Percentiles rank a stretch among this genome's conserved stretches.
These are phyloP conservation scores for Metschnikowia dekortorum DNA, from an alignment of 805 yeast genomes.

Conservation along the genomic window DNA sequence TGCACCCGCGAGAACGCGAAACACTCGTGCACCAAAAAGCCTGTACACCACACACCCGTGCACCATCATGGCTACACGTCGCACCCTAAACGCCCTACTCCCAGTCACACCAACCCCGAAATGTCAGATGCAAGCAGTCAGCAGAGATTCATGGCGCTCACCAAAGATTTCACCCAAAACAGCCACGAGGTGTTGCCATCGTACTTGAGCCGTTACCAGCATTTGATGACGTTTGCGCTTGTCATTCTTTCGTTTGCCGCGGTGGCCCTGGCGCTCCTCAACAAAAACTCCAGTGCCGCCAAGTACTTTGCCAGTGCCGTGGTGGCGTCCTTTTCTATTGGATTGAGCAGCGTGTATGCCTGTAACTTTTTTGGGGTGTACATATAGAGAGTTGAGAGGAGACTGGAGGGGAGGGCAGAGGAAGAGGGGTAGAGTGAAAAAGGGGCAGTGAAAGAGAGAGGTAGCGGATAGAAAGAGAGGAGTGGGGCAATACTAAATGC, in stretches of 20 bases:
- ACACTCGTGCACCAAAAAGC: neutral
- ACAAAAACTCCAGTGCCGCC: conserved; percentile 9
- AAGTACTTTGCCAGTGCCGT: conserved; percentile 26
- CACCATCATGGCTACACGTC: neutral
- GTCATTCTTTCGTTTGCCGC: conserved; percentile 14
- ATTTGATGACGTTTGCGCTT: conserved; percentile 12
- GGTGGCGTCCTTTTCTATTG: conserved; percentile 36
- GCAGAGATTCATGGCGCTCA: conserved; percentile 9
- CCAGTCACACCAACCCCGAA: neutral
- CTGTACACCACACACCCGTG: neutral
- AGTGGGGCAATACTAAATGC: too few relatives aligned
- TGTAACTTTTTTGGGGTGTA: conserved; percentile 43
- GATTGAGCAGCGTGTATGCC: conserved; percentile 32
- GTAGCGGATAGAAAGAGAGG: too few relatives aligned
- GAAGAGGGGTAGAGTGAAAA: neutral
- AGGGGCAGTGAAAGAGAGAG: too few relatives aligned
- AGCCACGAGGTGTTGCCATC: conserved; percentile 13
- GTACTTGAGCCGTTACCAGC: conserved; percentile 11
- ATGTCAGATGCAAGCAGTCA: conserved; percentile 3
- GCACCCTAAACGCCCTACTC: neutral
- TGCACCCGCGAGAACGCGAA: neutral
- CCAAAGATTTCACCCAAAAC: conserved; percentile 8
- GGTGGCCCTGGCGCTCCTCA: conserved; percentile 15
- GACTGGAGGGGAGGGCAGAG: neutral
- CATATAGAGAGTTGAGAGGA: conserved; percentile 19